These are phyloP conservation scores for Coleophoma crateriformis DNA, from an alignment of 2,329 filamentous ascomycete genomes.

Conservation along the genomic window DNA sequence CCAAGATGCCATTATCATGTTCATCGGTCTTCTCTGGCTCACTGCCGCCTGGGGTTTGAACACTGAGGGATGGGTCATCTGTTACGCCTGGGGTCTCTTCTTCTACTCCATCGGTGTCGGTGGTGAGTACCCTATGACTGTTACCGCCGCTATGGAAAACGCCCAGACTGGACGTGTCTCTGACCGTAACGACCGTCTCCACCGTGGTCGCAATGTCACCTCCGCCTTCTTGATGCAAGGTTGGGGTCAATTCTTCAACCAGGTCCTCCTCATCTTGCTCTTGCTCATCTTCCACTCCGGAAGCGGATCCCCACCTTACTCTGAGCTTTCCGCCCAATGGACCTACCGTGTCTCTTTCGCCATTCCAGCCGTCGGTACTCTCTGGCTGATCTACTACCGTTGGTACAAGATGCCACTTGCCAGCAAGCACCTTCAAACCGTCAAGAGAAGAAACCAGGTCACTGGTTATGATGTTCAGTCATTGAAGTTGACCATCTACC, in stretches of 20 bases:
- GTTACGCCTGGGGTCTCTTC: conserved; percentile 92
- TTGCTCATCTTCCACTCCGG: conserved; percentile 80
- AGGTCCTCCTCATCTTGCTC: conserved; percentile 79
- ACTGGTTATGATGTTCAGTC: conserved; percentile 91
- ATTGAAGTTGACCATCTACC: conserved; percentile 67
- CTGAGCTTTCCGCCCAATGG: conserved; percentile 72
- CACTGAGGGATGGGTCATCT: conserved; percentile 92
- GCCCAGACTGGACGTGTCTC: conserved; percentile 81
- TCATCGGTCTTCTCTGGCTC: conserved; percentile 85
- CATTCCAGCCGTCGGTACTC: conserved; percentile 81
- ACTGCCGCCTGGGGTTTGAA: conserved; percentile 84
- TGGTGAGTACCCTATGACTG: conserved; percentile 95
- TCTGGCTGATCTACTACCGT: conserved; percentile 96
- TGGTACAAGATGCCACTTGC: conserved; percentile 90
- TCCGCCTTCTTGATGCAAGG: conserved; percentile 97
- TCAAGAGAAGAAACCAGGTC: conserved; percentile 81
- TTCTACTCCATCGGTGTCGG: conserved; percentile 76
- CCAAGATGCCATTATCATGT: conserved; percentile 93
- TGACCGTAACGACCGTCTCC: conserved; percentile 86
- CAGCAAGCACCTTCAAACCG: conserved; percentile 71
- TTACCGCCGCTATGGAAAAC: conserved; percentile 91
- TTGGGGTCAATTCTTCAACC: conserved; percentile 95
- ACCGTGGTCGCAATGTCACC: conserved; percentile 93
- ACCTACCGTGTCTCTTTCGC: conserved; percentile 91
- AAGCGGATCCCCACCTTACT: conserved; percentile 62